Evolutionary conservation across 129 eudicot genomes (phyloP), one percentile per base, ranked within the genome.

Genomic region (Pseudognaphalium luteoalbum): DNA sequence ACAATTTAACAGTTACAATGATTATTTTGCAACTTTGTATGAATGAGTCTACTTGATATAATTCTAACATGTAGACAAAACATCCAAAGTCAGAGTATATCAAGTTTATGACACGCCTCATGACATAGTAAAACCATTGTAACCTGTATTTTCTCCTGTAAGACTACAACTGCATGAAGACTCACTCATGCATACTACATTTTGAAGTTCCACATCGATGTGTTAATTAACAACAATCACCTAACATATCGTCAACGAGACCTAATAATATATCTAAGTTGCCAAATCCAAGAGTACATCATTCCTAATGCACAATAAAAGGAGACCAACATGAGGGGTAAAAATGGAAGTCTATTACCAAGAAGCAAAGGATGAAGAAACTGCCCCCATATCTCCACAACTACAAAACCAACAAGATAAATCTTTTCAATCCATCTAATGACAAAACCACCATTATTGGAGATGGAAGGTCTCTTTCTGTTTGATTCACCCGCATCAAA

Each of bases 261-360:
- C 69, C 68, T 83, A 28, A 82, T 10, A 56, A 93, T 89, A 67
- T 20, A 58, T 73, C 82, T 83, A 35, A 95, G 85, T 71, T 94
- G 97, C 98, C 97, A 94, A 71, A 91, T 77, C 98, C 98, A 94
- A 78, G 98, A 91, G 87, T 88, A 94, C 81, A 89, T 79, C 84
- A 94, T 84, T 64, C 98, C 98, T 3, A 94, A 67, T 17, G 87
- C 93, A 83, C 98, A 91, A 61, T 89, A 94, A 75, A 85, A 80
- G 12, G 97, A 91, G 16, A 88, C 79, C 81, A 88, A 63, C 98
- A 94, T 82, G 58, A 94, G 88, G 54, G 97, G 98, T 47, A 94
- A 68, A 74, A 91, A 94, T 1, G 98, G 96, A 78, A 91, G 83
- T 42, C 78, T 84, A 41, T 80, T 80, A 67, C 90, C 92, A 25